These are phyloP conservation scores for Backusella mclennaniae DNA, from an alignment of 192 early-diverging fungal species.

Conservation along the genomic window DNA sequence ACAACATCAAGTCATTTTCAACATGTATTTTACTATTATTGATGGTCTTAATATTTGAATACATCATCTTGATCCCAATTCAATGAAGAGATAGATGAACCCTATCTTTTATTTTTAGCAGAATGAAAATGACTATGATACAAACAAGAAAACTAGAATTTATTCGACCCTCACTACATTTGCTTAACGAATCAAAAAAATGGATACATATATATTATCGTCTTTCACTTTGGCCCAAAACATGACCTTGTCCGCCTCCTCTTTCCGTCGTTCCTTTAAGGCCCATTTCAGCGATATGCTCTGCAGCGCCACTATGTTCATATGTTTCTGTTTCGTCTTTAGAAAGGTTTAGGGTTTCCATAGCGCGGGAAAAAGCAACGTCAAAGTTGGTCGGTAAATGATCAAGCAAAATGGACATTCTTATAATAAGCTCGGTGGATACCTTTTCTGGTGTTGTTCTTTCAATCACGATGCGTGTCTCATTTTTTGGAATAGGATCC, in stretches of 20 bases:
- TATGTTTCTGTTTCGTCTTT: background rate
- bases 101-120: too few species aligned
- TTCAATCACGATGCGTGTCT: conserved; percentile 38
- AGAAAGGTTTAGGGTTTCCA: conserved; percentile 6
- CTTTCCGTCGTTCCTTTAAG: conserved; percentile 17
- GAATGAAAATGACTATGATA: too few species aligned
- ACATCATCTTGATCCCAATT: too few species aligned
- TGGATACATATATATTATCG: background rate
- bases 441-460: conserved; percentile 25
- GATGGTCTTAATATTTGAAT: too few species aligned
- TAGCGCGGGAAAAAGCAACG: conserved; percentile 27
- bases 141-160: too few species aligned
- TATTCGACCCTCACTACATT: too few species aligned
- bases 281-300: conserved; percentile 3
- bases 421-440: conserved; percentile 32
- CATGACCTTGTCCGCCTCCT: conserved; percentile 11
- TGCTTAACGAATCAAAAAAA: too few species aligned
- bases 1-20: too few species aligned
- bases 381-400: conserved; percentile 40
- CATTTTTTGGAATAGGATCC: conserved; percentile 33
- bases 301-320: background rate
- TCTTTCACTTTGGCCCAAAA: background rate
- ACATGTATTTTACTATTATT: too few species aligned
- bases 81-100: too few species aligned
- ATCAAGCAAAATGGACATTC: conserved; percentile 29